A percentile compares a stretch with the other conserved stretches of the same genome.
Evolutionary conservation across 129 eudicot genomes (phyloP).

Genomic region (Deinandra increscens): DNA sequence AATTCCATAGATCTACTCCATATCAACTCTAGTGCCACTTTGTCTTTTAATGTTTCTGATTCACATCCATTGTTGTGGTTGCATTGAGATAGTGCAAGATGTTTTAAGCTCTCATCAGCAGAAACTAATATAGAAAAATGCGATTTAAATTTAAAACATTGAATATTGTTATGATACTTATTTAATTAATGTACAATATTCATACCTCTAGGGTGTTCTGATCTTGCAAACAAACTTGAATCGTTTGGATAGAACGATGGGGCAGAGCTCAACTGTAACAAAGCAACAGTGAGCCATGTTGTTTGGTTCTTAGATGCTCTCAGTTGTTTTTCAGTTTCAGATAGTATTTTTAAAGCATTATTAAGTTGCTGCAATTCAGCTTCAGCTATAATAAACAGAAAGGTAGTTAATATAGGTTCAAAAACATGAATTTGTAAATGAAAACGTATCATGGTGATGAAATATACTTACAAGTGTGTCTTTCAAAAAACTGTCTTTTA

Average conservation of each 20-base stretch:
- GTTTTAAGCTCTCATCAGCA: slow-evolving; percentile 66
- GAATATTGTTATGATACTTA: neutral
- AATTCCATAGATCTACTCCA: slow-evolving; percentile 63
- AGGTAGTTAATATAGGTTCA: neutral
- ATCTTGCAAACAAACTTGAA: slow-evolving; percentile 48
- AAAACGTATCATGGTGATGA: neutral
- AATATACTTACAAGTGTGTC: slow-evolving; percentile 63
- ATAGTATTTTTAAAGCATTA: slow-evolving; percentile 70
- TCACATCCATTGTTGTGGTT: slow-evolving; percentile 36
- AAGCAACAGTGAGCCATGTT: slow-evolving; percentile 94
- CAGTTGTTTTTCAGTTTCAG: slow-evolving; percentile 90
- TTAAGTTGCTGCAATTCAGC: slow-evolving; percentile 78
- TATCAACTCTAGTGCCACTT: slow-evolving; percentile 51
- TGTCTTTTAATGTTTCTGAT: slow-evolving; percentile 45
- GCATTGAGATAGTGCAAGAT: slow-evolving; percentile 43
- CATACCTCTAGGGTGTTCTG: slow-evolving; percentile 57
- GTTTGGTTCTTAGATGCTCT: slow-evolving; percentile 83
- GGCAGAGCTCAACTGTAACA: slow-evolving; percentile 72
- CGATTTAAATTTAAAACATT: neutral
- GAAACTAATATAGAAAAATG: slow-evolving; percentile 38
- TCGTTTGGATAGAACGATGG: slow-evolving; percentile 56
- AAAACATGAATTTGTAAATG: neutral
- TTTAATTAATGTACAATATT: neutral
- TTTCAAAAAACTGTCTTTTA: slow-evolving; percentile 59
- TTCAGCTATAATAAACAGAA: slow-evolving; percentile 61